Base-by-base conservation (phyloP, 1,139 yeast genomes). In the Pichia sp. region DNA sequence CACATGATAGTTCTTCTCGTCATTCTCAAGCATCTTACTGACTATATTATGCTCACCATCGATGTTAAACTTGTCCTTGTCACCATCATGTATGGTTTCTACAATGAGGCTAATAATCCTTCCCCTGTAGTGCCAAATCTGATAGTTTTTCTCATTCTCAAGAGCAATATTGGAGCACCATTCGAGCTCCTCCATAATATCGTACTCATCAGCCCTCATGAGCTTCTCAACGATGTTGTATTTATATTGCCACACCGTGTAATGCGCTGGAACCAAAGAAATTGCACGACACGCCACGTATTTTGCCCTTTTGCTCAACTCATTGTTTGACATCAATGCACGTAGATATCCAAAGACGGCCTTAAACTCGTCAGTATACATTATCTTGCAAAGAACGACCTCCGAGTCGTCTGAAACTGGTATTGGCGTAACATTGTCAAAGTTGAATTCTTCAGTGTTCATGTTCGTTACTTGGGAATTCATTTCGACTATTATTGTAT, bases 81-180 rank as follows among this genome's bases (percentile, higher is more conserved):
- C 33, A 34, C 45, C 22, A 44, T 56, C 41, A 49, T 59, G 24
- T 6, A 11, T 13, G 10, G 21, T 6, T 5, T 29, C 10, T 4
- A 50, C 27, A 41, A 68, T 49, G 34, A 58, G 46, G 29, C 64
- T 64, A 35, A 78, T 62, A 6, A 81, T 50, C 32, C 74, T 58
- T 52, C 83, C 88, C 36, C 96, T 72, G 53, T 88, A 86, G 51
- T 87, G 85, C 98, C 98, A 91, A 20, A 91, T 81, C 59, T 91
- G 99, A 62, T 93, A 91, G 62, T 88, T 91, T 58, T 91, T 91
- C 32, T 88, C 82, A 55, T 84, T 79, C 9, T 72, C 77, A 35
- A 82, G 55, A 0, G 96, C 91, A 29, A 83, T 62, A 27, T 68
- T 67, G 48, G 85, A 93, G 47, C 88, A 69, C 95, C 95, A 87